phyloP scores from a whole-genome alignment of 306 rosid genomes.

The Rubus parviflorus region DNA sequence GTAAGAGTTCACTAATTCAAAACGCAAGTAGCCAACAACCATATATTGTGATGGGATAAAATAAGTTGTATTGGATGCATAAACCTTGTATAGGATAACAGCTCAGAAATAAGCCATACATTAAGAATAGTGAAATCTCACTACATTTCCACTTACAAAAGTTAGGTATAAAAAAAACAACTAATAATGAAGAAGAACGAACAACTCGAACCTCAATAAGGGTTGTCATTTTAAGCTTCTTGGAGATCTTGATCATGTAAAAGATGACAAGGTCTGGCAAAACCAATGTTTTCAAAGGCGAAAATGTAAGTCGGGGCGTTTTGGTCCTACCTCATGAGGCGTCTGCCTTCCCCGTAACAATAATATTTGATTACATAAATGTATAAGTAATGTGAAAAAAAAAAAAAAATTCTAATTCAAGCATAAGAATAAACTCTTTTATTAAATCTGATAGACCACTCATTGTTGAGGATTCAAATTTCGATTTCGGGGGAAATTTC shows the following conservation, averaged over 20 bases:
- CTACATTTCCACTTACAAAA: not conserved
- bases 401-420: too few species aligned
- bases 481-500: too few species aligned
- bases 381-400: too few species aligned
- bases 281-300: too few species aligned
- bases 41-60: not conserved
- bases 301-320: too few species aligned
- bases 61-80: not conserved
- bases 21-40: not conserved
- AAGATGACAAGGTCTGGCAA: slow-evolving; percentile 91
- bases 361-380: too few species aligned
- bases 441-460: too few species aligned
- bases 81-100: not conserved
- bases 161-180: slow-evolving; percentile 5
- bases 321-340: too few species aligned
- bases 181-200: slow-evolving; percentile 12
- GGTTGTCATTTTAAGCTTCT: slow-evolving; percentile 69
- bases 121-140: slow-evolving; percentile 5
- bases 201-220: slow-evolving; percentile 72
- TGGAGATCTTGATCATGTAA: slow-evolving; percentile 86
- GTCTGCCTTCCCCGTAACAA: too few species aligned
- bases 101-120: not conserved
- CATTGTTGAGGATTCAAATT: too few species aligned
- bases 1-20: not conserved
- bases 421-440: too few species aligned